Percentiles rank a stretch among this genome's conserved stretches.
These are phyloP conservation scores for Russula sp. DNA, from an alignment of 768 basidiomycete genomes.

Conservation along the genomic window DNA sequence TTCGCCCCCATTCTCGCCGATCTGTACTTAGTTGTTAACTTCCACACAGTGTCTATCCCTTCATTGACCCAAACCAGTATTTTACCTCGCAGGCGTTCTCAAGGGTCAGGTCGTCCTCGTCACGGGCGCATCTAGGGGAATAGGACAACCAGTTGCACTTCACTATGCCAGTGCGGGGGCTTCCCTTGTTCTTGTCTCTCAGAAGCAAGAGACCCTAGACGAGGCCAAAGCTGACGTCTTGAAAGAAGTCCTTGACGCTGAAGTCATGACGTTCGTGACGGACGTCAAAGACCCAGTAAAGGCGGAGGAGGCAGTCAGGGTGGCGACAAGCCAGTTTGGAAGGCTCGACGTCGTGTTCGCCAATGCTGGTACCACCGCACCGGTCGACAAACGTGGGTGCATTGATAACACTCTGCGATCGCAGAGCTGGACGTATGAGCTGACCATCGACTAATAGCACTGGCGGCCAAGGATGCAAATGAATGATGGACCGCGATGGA, in stretches of 20 bases:
- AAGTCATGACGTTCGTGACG: conserved; percentile 24
- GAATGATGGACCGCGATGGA: conserved; percentile 12
- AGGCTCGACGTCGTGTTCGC: conserved; percentile 29
- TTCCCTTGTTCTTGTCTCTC: conserved; percentile 25
- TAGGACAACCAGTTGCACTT: conserved; percentile 28
- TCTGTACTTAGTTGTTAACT: not conserved
- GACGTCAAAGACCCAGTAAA: conserved; percentile 27
- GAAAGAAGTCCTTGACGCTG: conserved; percentile 3
- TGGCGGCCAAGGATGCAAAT: not conserved
- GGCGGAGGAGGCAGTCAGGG: conserved; percentile 26
- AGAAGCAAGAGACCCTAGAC: conserved; percentile 22
- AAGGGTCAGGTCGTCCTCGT: conserved; percentile 29
- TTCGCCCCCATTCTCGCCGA: not conserved
- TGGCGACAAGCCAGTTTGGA: conserved; percentile 27
- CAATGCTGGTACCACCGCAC: conserved; percentile 26
- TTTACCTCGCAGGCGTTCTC: conserved; percentile 19
- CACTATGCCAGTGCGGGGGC: conserved; percentile 30
- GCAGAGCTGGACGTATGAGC: no score
- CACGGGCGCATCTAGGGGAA: conserved; percentile 29
- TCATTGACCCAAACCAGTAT: conserved; percentile 27
- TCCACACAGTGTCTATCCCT: conserved; percentile 25
- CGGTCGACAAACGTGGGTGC: not conserved
- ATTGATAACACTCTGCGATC: not conserved
- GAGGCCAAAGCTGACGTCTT: conserved; percentile 26
- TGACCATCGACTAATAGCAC: not conserved